Evolutionary conservation across 2,329 filamentous ascomycete species (phyloP).

Genomic region (Sporothrix humicola): DNA sequence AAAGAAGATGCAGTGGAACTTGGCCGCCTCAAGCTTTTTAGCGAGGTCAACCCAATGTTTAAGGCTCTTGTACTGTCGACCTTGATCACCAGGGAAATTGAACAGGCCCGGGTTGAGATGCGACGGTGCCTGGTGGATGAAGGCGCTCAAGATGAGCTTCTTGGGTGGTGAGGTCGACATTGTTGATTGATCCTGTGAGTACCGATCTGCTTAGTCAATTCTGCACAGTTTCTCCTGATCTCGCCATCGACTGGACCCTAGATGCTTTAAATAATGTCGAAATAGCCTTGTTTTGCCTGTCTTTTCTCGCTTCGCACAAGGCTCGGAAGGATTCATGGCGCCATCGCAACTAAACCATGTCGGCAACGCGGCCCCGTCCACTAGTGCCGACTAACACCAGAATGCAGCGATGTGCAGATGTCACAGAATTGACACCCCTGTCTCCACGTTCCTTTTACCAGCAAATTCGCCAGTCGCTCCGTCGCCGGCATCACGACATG

Average conservation of each 20-base stretch:
- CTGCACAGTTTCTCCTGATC: no score
- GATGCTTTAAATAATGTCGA: no score
- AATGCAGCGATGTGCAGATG: not conserved
- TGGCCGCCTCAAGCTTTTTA: slow-evolving; percentile 63
- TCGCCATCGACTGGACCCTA: no score
- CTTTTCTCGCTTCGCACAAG: not conserved
- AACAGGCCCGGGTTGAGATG: slow-evolving; percentile 17
- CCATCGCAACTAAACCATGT: not conserved
- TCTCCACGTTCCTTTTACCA: not conserved
- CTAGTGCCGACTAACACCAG: not conserved
- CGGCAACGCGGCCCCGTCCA: not conserved
- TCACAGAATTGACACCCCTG: not conserved
- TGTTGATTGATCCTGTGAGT: not conserved
- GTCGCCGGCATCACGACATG: not conserved
- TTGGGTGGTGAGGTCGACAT: slow-evolving; percentile 9
- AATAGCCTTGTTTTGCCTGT: not conserved
- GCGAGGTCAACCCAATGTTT: slow-evolving; percentile 66
- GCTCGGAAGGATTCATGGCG: not conserved
- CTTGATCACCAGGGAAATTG: slow-evolving; percentile 47
- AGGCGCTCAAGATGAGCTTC: slow-evolving; percentile 14
- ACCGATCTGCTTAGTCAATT: no score
- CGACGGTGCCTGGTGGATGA: slow-evolving; percentile 14
- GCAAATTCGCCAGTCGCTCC: not conserved
- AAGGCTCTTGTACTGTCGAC: not conserved
- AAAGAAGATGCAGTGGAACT: slow-evolving; percentile 67